A percentile compares a stretch with the other conserved stretches of the same genome.
Conservation (phyloP, 106 monocot genomes). For the Platanthera guangdongensis region DNA sequence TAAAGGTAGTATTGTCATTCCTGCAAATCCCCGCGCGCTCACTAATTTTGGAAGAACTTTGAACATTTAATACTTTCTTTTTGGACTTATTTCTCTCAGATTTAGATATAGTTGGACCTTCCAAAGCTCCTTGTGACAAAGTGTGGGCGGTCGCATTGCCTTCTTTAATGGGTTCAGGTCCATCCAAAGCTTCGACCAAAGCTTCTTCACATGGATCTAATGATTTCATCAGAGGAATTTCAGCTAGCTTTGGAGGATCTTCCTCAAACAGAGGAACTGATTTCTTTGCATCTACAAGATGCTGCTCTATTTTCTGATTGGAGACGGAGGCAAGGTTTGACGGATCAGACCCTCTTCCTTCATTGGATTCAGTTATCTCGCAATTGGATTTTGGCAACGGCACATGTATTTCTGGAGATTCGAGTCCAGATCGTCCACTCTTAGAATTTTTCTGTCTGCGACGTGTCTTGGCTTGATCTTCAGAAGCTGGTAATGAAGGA, state of each 20-base stretch:
- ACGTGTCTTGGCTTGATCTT: neutral
- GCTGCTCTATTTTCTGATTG: neutral
- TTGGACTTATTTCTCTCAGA: neutral
- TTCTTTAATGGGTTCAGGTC: neutral
- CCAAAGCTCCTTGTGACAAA: neutral
- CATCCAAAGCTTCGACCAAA: neutral
- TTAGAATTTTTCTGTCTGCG: neutral
- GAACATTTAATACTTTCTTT: neutral
- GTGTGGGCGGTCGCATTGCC: neutral
- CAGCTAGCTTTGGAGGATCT: neutral
- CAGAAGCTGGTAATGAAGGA: conserved; percentile 1
- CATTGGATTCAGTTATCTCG: neutral
- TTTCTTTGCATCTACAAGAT: neutral
- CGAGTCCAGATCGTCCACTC: neutral
- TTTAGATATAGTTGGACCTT: neutral
- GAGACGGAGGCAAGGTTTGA: neutral
- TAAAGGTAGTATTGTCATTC: neutral
- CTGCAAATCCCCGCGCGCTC: neutral
- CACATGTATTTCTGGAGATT: neutral
- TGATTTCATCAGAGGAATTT: neutral
- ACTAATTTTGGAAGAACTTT: neutral
- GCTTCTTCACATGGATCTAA: neutral
- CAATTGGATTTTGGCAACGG: neutral
- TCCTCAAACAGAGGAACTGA: neutral
- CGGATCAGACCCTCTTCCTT: neutral